Percentiles rank a stretch among this genome's conserved stretches.
These are phyloP conservation scores for Fragilariopsis cylindrus DNA, from an alignment of 108 stramenopile genomes.

Conservation along the genomic window DNA sequence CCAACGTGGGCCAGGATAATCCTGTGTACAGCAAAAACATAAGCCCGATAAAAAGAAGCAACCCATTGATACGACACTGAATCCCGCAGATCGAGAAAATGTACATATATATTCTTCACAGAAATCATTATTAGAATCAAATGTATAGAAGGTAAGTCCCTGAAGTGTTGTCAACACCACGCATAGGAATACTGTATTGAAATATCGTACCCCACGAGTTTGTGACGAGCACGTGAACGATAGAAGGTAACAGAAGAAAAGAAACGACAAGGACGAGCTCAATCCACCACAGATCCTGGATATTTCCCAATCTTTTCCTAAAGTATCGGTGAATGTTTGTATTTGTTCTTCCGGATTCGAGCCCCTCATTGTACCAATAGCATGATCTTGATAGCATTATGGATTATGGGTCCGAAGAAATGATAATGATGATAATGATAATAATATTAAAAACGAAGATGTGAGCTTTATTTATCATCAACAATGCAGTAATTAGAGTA, in stretches of 20 bases:
- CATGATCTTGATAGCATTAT: conserved; percentile 5
- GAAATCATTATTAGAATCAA: conserved; percentile 8
- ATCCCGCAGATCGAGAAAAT: conserved; percentile 27
- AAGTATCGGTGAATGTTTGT: conserved; percentile 16
- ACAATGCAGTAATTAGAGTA: no score
- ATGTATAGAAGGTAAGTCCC: conserved; percentile 28
- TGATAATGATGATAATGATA: not conserved
- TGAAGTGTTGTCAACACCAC: conserved; percentile 37
- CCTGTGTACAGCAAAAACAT: conserved; percentile 12
- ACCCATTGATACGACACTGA: conserved; percentile 7
- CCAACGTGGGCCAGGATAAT: conserved; percentile 23
- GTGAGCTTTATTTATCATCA: not conserved
- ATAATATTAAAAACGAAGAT: not conserved
- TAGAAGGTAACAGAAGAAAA: conserved; percentile 17
- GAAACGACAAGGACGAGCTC: conserved; percentile 4
- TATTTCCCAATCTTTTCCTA: conserved; percentile 19
- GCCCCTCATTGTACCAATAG: conserved; percentile 30
- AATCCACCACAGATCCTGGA: conserved; percentile 11
- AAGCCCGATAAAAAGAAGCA: conserved; percentile 25
- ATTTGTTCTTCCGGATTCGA: conserved; percentile 5
- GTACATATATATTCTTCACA: conserved; percentile 35
- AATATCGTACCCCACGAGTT: conserved; percentile 15
- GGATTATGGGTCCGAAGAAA: no score
- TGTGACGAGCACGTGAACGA: conserved; percentile 31
- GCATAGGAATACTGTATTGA: conserved; percentile 9